Conservation (phyloP, 768 basidiomycete species). For the Boletus rufocinnamomeus region DNA sequence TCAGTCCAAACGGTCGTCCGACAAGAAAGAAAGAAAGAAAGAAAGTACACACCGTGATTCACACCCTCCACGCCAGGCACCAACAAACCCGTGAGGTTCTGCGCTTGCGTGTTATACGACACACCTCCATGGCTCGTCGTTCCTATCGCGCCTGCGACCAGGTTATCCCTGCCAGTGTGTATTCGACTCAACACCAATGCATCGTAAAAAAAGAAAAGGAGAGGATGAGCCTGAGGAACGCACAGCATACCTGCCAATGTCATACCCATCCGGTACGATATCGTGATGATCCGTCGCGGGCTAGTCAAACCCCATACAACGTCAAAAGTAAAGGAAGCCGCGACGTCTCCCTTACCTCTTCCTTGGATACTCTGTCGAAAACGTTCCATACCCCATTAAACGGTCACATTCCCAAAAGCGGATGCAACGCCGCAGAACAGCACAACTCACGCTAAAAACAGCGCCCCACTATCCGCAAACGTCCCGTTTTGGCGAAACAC, state of each 20-base stretch:
- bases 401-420: not conserved
- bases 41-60: slow-evolving; percentile 47
- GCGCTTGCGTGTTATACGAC: slow-evolving; percentile 46
- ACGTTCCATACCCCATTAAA: not conserved
- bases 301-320: slow-evolving; percentile 14
- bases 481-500: slow-evolving; percentile 62
- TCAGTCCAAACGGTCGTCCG: not conserved
- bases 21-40: not conserved
- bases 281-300: slow-evolving; percentile 39
- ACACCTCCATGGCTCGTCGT: slow-evolving; percentile 43
- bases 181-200: not conserved
- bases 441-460: slow-evolving; percentile 62
- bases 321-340: not conserved
- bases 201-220: not conserved
- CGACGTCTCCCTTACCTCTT: slow-evolving; percentile 35
- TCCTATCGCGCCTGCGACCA: slow-evolving; percentile 43
- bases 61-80: slow-evolving; percentile 50
- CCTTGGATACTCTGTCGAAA: slow-evolving; percentile 45
- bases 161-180: slow-evolving; percentile 32
- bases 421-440: not conserved
- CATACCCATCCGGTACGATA: slow-evolving; percentile 50
- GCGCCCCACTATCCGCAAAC: slow-evolving; percentile 45
- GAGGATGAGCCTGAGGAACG: not conserved
- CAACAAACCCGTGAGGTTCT: slow-evolving; percentile 56
- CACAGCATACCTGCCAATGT: slow-evolving; percentile 44